Conservation (phyloP, 495 filamentous ascomycete genomes). For the Aspergillus incahuasiensis region DNA sequence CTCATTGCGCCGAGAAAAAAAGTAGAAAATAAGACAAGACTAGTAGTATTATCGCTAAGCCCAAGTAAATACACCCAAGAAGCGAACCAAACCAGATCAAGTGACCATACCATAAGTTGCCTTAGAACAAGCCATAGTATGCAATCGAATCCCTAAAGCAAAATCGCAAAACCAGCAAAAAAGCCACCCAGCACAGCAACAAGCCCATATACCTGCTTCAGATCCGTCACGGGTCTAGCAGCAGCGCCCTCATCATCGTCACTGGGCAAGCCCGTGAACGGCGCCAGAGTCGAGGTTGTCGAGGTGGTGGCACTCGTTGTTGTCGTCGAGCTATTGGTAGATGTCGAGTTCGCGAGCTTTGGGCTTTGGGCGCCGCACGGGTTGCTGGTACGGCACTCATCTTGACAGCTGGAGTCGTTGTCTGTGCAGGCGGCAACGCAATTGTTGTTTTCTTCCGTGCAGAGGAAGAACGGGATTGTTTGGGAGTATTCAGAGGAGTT, state of each 20-base stretch:
- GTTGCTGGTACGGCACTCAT: constrained; percentile 61
- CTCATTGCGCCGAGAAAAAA: neutral
- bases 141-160: constrained; percentile 42
- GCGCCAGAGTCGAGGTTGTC: constrained; percentile 31
- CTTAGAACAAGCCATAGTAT: neutral
- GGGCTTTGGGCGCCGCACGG: constrained; percentile 79
- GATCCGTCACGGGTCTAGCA: constrained; percentile 36
- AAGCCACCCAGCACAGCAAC: constrained; percentile 52
- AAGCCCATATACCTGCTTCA: constrained; percentile 57
- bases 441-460: constrained; percentile 64
- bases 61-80: constrained; percentile 3
- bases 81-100: neutral
- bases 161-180: constrained; percentile 58
- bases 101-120: neutral
- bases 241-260: constrained; percentile 25
- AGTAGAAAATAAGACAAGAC: neutral
- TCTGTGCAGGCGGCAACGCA: constrained; percentile 59
- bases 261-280: constrained; percentile 24
- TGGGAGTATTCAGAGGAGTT: constrained; percentile 79
- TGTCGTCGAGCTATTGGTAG: constrained; percentile 37
- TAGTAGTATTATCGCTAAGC: constrained; percentile 11
- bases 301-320: constrained; percentile 35
- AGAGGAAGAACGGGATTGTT: constrained; percentile 82
- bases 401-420: constrained; percentile 55
- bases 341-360: constrained; percentile 53